Conservation (phyloP, 2,329 filamentous ascomycete genomes). For the Lecanoromycetidae sp. region DNA sequence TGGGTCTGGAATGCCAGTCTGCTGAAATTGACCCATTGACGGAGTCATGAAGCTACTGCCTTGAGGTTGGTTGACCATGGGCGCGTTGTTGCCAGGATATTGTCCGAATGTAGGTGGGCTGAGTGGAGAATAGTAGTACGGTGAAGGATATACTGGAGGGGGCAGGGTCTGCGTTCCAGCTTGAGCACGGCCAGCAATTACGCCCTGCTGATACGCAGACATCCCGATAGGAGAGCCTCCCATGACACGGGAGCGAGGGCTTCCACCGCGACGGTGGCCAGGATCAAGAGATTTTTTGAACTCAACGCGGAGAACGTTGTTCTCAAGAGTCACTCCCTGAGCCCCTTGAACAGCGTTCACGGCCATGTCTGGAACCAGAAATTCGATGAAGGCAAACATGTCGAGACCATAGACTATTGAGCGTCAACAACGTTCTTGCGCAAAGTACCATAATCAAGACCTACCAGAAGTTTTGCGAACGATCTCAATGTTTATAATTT, state of each 20-base stretch:
- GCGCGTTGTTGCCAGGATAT: too few species aligned
- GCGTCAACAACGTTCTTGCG: constrained; percentile 13
- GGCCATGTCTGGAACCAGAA: constrained; percentile 14
- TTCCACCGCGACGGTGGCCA: constrained; percentile 9
- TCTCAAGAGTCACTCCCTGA: constrained; percentile 8
- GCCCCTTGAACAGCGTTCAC: constrained; percentile 8
- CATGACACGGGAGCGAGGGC: constrained; percentile 6
- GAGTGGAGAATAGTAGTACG: constrained; percentile 11
- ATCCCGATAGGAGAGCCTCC: constrained; percentile 6
- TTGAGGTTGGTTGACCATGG: too few species aligned
- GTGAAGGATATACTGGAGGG: constrained; percentile 12
- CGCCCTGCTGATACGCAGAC: too few species aligned
- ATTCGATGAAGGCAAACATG: constrained; percentile 28
- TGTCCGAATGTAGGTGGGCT: constrained; percentile 3
- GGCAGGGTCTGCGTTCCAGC: constrained; percentile 10
- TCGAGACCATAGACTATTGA: constrained; percentile 22
- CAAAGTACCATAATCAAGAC: background rate
- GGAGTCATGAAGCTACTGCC: background rate
- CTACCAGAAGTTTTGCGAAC: constrained; percentile 22
- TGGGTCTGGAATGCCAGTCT: background rate
- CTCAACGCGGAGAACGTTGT: constrained; percentile 16
- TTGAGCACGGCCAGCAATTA: too few species aligned
- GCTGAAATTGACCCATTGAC: constrained; percentile 16
- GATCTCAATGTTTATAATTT: constrained; percentile 27
- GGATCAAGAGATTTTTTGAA: constrained; percentile 16